Conservation (phyloP, 441 rosid genomes). For the Adansonia grandidieri region DNA sequence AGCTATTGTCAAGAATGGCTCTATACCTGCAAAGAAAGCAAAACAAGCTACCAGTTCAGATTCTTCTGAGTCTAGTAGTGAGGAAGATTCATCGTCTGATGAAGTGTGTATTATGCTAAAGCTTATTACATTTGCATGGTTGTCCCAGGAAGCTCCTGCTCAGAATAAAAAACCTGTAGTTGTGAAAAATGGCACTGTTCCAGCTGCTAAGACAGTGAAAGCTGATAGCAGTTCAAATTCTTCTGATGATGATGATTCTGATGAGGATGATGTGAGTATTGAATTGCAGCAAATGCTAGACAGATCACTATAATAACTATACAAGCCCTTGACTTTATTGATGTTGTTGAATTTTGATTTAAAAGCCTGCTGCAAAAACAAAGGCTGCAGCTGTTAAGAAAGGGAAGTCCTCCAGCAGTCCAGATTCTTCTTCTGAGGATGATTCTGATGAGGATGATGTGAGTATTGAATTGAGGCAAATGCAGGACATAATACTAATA, state of each 20-base stretch:
- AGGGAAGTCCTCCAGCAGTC: conserved; percentile 22
- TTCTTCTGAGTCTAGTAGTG: conserved; percentile 43
- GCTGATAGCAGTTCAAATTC: conserved; percentile 43
- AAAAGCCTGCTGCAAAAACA: conserved; percentile 11
- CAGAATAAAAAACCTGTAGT: conserved; percentile 36
- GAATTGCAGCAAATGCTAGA: neutral
- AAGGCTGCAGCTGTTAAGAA: conserved; percentile 20
- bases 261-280: conserved; percentile 28
- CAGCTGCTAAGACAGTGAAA: conserved; percentile 33
- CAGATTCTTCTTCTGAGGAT: conserved; percentile 42
- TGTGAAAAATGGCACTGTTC: conserved; percentile 39
- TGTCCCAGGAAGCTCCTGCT: conserved; percentile 26
- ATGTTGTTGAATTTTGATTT: conserved; percentile 11
- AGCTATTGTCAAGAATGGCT: conserved; percentile 42
- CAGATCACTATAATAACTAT: neutral
- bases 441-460: conserved; percentile 38
- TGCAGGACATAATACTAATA: neutral
- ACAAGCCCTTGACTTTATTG: neutral
- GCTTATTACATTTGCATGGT: neutral
- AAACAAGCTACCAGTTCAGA: conserved; percentile 45
- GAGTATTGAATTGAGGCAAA: neutral
- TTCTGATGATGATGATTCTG: conserved; percentile 44
- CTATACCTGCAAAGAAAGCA: conserved; percentile 35
- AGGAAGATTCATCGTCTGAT: conserved; percentile 31
- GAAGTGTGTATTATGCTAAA: conserved; percentile 18